Base-by-base conservation (phyloP, 2,329 filamentous ascomycete genomes). In the Cercospora brassicicola region DNA sequence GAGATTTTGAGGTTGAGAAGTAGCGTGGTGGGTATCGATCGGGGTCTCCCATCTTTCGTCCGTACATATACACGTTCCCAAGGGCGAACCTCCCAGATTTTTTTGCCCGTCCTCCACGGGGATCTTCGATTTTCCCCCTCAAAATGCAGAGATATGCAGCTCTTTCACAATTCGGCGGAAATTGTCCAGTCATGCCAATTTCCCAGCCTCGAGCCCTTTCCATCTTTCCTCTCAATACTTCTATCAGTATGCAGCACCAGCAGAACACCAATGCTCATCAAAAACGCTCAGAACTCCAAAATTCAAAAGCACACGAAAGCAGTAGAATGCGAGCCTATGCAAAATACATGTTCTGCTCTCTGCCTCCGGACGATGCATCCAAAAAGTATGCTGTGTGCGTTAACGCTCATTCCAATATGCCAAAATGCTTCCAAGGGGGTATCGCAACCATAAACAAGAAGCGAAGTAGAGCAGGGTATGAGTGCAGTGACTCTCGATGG, bases 401-500 rank as follows among this genome's bases (percentile, higher is more conserved):
- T 15, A 59, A 59, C 31, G 55, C 55, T 59, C 31, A 31, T 31
- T 59, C 15, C 26, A 59, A 61, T 39, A 61, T 53, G 56, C 42
- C 45, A 53, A 55, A 65, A 55, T 26, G 56, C 20, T 39, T 39
- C 8, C 59, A 60, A 53, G 28, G 64, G 20, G 56, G 56, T 61
- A 65, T 65, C 57, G 64, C 59, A 66, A 68, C 42, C 66, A 68
- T 59, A 23, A 48, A 62, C 59, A 66, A 68, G 67, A 68, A 68
- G 67, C 59, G 59, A 68, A 68, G 63, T 66, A 66, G 67, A 66
- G 67, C 51, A 63, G 66, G 59, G 66, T 53, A 6, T 20, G 56
- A 55, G 66, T 55, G 36, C 51, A 45, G 4, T 53, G 56, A 62
- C 26, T 20, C 61, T 56, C 53, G 48, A 53, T 33, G 15, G 5